phyloP scores from a whole-genome alignment of 371 early-diverging fungal species.

The Saksenaea oblongispora region DNA sequence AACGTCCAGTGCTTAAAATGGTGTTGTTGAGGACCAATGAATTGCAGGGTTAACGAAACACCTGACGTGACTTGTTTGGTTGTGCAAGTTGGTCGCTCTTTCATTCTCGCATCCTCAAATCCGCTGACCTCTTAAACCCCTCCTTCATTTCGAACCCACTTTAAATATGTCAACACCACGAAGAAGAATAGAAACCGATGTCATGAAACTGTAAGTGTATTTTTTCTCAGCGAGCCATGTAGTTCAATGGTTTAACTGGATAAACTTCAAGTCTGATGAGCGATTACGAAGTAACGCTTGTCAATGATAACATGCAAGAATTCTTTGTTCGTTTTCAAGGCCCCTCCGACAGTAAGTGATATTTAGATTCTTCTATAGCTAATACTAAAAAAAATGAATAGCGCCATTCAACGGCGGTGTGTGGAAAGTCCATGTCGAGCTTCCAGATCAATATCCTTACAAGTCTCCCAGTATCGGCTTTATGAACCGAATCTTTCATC shows the following conservation, averaged over 20 bases:
- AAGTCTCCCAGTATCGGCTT: conserved; percentile 99
- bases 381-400: conserved; percentile 17
- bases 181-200: conserved; percentile 96
- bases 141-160: neutral
- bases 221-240: neutral
- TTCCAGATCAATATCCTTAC: conserved; percentile 99
- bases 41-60: too few relatives aligned
- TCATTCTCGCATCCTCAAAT: neutral
- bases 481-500: conserved; percentile 99
- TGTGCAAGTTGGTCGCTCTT: too few relatives aligned
- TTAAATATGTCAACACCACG: conserved; percentile 83
- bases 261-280: conserved; percentile 84
- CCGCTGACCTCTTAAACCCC: neutral
- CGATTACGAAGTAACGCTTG: conserved; percentile 97
- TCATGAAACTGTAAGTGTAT: conserved; percentile 91
- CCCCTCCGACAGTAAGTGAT: conserved; percentile 88
- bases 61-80: too few relatives aligned
- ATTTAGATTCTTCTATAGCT: neutral
- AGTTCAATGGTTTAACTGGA: neutral
- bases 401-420: conserved; percentile 95
- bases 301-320: conserved; percentile 99
- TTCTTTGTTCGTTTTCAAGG: conserved; percentile 95
- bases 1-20: too few relatives aligned
- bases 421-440: conserved; percentile 98
- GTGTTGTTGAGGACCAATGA: too few relatives aligned